Evolutionary conservation across 2,329 filamentous ascomycete genomes (phyloP), one percentile per base, ranked within the genome.

Genomic region (Colletotrichum graminicola): DNA sequence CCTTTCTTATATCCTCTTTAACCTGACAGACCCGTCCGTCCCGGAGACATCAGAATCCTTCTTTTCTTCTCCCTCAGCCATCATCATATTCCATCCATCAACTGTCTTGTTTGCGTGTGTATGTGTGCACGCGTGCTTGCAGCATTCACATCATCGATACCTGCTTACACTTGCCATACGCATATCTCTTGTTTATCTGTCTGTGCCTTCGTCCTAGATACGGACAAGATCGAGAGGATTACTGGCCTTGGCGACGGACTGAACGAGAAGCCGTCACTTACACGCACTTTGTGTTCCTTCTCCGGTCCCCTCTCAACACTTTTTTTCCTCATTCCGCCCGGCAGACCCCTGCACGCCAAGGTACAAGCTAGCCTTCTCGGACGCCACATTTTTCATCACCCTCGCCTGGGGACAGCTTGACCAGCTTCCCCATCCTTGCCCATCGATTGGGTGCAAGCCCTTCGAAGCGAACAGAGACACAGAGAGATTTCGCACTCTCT

Each of bases 361-460:
- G 68, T 39, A 49, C 57, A 39, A 68, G 68, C 68, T 71, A 68
- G 57, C 59, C 52, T 60, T 63, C 45, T 54, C 55, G 51, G 54
- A 68, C 65, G 68, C 65, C 68, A 71, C 68, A 71, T 68, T 71
- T 71, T 60, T 60, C 65, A 71, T 71, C 59, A 64, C 68, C 65
- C 68, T 68, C 43, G n/a, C 41, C 56, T 39, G 23, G 23, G 51
- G 54, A 59, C 64, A 71, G 68, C 65, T 71, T 23, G 54, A 68
- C 65, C 65, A 71, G 68, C 68, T 71, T 68, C 68, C 59, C 59
- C 68, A 63, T 71, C 68, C 68, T 41, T 59, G 65, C 59, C 39
- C 68, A 29, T 29, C 65, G 34, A 68, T 68, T 71, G 68, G 68
- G 59, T 63, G 52, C 65, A 47, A n/a, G 55, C 29, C 67, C 62